phyloP scores from a whole-genome alignment of 202 grass and related monocot genomes.

The Dendrocalamus latiflorus region DNA sequence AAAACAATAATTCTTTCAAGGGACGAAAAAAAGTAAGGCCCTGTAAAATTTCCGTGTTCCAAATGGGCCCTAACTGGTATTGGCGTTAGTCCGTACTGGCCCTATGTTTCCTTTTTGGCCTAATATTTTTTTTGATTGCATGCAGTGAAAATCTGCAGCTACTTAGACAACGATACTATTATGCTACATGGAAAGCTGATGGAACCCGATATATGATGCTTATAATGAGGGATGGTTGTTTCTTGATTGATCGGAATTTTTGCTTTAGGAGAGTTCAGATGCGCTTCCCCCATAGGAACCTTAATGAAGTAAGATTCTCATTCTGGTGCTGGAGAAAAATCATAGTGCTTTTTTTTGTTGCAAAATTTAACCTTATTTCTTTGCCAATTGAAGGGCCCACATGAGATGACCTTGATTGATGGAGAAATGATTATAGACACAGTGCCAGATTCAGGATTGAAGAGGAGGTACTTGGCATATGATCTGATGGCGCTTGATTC shows the following conservation, averaged over 20 bases:
- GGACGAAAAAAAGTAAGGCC: not conserved
- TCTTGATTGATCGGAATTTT: slow-evolving; percentile 93
- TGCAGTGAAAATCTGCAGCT: slow-evolving; percentile 92
- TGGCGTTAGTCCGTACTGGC: not conserved
- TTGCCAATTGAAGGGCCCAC: slow-evolving; percentile 49
- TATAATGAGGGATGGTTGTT: slow-evolving; percentile 78
- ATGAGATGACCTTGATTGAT: slow-evolving; percentile 91
- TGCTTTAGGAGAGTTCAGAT: slow-evolving; percentile 90
- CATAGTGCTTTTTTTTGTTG: not conserved
- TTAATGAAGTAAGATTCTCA: slow-evolving; percentile 43
- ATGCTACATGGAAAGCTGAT: slow-evolving; percentile 99
- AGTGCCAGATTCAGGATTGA: slow-evolving; percentile 73
- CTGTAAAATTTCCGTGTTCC: not conserved
- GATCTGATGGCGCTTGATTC: slow-evolving; percentile 87
- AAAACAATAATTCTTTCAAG: not conserved
- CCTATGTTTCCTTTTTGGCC: not conserved
- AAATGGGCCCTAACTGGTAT: not conserved
- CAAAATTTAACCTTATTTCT: slow-evolving; percentile 22
- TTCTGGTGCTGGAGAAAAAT: slow-evolving; percentile 23
- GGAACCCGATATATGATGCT: slow-evolving; percentile 99
- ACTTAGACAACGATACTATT: slow-evolving; percentile 91
- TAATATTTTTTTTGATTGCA: not conserved
- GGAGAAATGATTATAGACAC: slow-evolving; percentile 99
- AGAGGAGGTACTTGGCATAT: slow-evolving; percentile 94
- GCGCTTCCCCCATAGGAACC: slow-evolving; percentile 74